These are phyloP conservation scores for Endocarpon pusillum DNA, from an alignment of 495 filamentous ascomycete genomes.

Conservation along the genomic window DNA sequence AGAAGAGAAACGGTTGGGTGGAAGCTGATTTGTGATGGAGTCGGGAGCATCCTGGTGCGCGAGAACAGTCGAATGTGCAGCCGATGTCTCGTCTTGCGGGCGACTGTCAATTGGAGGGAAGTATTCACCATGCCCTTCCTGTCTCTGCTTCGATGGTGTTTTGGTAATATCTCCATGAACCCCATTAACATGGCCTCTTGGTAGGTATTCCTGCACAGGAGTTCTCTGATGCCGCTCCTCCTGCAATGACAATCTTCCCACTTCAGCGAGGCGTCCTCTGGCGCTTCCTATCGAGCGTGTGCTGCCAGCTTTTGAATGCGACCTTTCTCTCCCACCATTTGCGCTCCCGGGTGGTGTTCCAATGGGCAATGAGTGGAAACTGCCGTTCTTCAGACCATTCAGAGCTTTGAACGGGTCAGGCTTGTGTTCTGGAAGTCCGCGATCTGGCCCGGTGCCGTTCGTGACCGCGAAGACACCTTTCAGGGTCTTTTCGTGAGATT, in stretches of 20 bases:
- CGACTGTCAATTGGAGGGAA: too few species aligned
- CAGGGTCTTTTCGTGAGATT: constrained; percentile 28
- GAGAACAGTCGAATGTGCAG: constrained; percentile 20
- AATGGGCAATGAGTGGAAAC: constrained; percentile 27
- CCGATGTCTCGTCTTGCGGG: too few species aligned
- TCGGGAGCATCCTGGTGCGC: constrained; percentile 20
- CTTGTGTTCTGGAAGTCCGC: constrained; percentile 16
- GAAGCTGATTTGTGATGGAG: constrained; percentile 21
- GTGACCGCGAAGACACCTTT: constrained; percentile 32
- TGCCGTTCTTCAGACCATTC: constrained; percentile 24
- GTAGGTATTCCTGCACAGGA: too few species aligned
- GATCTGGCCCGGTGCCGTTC: constrained; percentile 29
- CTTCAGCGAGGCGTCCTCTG: too few species aligned
- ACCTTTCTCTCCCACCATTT: constrained; percentile 31
- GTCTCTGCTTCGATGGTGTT: too few species aligned
- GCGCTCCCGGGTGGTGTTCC: constrained; percentile 30
- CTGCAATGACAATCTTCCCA: too few species aligned
- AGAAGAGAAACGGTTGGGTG: constrained; percentile 56
- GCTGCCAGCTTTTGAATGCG: constrained; percentile 34
- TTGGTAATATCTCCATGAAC: too few species aligned
- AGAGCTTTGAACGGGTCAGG: constrained; percentile 20
- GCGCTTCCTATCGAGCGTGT: constrained; percentile 32
- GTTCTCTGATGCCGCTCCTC: too few species aligned
- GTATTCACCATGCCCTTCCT: too few species aligned
- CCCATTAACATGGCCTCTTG: too few species aligned